phyloP scores from a whole-genome alignment of 1,284 basidiomycete genomes.

The Prillingera fragicola region DNA sequence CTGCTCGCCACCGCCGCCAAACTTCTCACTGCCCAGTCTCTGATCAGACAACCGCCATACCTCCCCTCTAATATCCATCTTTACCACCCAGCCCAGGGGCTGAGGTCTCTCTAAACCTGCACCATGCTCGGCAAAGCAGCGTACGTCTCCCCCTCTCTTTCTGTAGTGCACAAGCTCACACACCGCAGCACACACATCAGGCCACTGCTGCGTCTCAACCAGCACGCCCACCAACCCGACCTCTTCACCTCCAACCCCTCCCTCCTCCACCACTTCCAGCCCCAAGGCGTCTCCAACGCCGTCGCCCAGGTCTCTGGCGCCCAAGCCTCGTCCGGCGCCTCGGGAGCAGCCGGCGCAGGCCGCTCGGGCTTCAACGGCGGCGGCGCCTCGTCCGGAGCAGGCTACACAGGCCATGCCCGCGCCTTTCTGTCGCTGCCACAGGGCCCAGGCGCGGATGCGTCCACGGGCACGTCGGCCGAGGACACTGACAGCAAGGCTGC shows the following conservation, averaged over 20 bases:
- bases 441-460: conserved; percentile 25
- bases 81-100: conserved; percentile 7
- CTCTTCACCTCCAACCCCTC: conserved; percentile 48
- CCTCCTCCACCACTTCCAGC: conserved; percentile 44
- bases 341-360: conserved; percentile 26
- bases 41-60: background rate
- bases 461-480: conserved; percentile 22
- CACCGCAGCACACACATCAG: conserved; percentile 40
- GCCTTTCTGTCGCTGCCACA: conserved; percentile 41
- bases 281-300: conserved; percentile 19
- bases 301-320: conserved; percentile 24
- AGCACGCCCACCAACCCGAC: conserved; percentile 29
- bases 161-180: conserved; percentile 1
- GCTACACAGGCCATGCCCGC: conserved; percentile 45
- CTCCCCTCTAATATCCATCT: conserved; percentile 1
- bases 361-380: conserved; percentile 35
- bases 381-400: conserved; percentile 23
- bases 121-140: conserved; percentile 44
- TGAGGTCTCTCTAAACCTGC: conserved; percentile 4
- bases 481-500: conserved; percentile 14
- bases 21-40: too few relatives aligned
- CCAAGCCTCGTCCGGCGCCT: conserved; percentile 15
- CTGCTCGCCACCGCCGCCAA: too few relatives aligned
- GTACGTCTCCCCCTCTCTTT: conserved; percentile 23
- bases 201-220: conserved; percentile 41